phyloP scores from a whole-genome alignment of 2,329 filamentous ascomycete species.

The Ophiostoma pallidulum region DNA sequence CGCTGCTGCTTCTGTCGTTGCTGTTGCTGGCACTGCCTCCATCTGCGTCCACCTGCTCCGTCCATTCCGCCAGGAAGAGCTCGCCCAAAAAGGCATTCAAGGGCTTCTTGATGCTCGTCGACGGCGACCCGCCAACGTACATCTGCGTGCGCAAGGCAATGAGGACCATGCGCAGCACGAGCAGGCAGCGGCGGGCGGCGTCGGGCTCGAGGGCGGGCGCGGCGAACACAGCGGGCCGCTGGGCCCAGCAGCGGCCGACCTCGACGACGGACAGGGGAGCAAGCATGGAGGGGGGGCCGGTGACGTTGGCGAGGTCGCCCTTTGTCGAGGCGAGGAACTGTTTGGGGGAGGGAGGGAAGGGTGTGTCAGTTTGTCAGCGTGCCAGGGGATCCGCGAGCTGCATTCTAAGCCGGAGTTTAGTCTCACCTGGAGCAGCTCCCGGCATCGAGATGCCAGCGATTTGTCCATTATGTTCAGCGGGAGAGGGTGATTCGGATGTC shows the following conservation, averaged over 20 bases:
- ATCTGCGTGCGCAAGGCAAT: conserved; percentile 37
- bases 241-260: conserved; percentile 41
- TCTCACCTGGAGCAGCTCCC: conserved; percentile 26
- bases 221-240: conserved; percentile 37
- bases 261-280: conserved; percentile 41
- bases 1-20: neutral
- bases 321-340: conserved; percentile 31
- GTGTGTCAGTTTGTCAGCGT: neutral
- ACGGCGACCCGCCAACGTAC: conserved; percentile 37
- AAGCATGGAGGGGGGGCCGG: conserved; percentile 41
- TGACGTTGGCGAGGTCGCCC: conserved; percentile 43
- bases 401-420: too few species aligned
- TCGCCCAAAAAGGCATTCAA: conserved; percentile 45
- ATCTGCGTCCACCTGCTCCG: conserved; percentile 17
- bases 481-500: too few species aligned
- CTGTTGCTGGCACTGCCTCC: conserved; percentile 8
- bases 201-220: conserved; percentile 36
- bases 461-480: too few species aligned
- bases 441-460: conserved; percentile 22
- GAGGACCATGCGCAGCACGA: conserved; percentile 39
- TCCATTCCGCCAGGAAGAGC: conserved; percentile 36
- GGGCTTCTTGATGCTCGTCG: conserved; percentile 42
- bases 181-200: conserved; percentile 33
- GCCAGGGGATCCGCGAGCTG: too few species aligned
- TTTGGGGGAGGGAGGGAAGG: neutral